Percentiles rank a stretch among this genome's conserved stretches.
Conservation (phyloP, 768 basidiomycete species). For the Lactarius evosmus region DNA sequence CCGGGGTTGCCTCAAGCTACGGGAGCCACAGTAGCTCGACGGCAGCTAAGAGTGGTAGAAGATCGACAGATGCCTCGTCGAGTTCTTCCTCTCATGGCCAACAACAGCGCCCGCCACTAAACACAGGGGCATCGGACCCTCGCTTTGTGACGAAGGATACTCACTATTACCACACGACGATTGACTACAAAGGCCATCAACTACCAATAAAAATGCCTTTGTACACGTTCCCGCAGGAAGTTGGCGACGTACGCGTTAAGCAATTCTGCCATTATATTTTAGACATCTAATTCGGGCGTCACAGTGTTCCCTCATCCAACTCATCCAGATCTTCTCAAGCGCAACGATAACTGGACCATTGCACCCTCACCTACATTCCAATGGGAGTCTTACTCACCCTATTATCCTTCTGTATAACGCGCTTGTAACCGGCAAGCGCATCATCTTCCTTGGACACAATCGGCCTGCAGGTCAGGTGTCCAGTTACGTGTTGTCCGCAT, state of each 20-base stretch:
- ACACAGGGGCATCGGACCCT: constrained; percentile 43
- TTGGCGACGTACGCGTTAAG: constrained; percentile 76
- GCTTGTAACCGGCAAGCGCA: constrained; percentile 87
- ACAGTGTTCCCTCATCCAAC: constrained; percentile 89
- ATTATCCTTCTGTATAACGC: constrained; percentile 96
- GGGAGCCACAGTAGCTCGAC: constrained; percentile 46
- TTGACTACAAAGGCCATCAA: constrained; percentile 77
- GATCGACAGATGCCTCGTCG: constrained; percentile 73
- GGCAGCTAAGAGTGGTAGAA: constrained; percentile 51
- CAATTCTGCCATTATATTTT: background rate
- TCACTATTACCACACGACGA: constrained; percentile 86
- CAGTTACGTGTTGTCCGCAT: constrained; percentile 88
- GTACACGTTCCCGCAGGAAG: constrained; percentile 88
- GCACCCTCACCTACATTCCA: constrained; percentile 93
- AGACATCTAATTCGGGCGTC: background rate
- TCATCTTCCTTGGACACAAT: constrained; percentile 90
- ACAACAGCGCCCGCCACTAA: constrained; percentile 33
- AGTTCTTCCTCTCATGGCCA: constrained; percentile 61
- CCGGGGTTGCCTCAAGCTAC: constrained; percentile 32
- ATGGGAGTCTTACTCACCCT: constrained; percentile 85
- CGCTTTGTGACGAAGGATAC: constrained; percentile 71
- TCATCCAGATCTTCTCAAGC: constrained; percentile 79
- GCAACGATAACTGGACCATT: constrained; percentile 66
- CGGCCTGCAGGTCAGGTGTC: constrained; percentile 89
- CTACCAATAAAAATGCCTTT: constrained; percentile 91